Percentiles rank a stretch among this genome's conserved stretches.
Evolutionary conservation across 2,329 filamentous ascomycete species (phyloP).

Genomic region (Fusarium palustre): DNA sequence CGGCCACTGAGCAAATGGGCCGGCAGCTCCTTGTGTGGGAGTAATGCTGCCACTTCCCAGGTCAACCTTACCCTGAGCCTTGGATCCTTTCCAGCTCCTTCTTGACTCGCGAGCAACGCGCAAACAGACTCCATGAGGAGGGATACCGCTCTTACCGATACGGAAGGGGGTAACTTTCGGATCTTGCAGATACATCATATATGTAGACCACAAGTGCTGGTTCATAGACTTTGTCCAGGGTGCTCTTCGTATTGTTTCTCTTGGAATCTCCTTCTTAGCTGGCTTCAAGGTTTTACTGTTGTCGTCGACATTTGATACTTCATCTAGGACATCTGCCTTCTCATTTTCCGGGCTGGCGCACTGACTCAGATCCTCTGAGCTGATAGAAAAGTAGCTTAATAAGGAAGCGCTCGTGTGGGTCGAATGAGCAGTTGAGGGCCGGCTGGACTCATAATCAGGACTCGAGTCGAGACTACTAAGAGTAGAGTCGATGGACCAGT

Average conservation of each 20-base stretch:
- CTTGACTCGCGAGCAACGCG: conserved; percentile 75
- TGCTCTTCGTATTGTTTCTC: conserved; percentile 60
- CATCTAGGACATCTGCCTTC: conserved; percentile 41
- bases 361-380: conserved; percentile 66
- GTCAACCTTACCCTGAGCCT: conserved; percentile 51
- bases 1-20: conserved; percentile 70
- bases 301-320: conserved; percentile 47
- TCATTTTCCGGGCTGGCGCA: conserved; percentile 64
- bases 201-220: conserved; percentile 74
- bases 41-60: conserved; percentile 66
- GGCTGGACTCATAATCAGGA: conserved; percentile 69
- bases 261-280: conserved; percentile 24
- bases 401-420: conserved; percentile 69
- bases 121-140: conserved; percentile 72
- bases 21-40: conserved; percentile 60
- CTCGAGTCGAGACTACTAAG: conserved; percentile 69
- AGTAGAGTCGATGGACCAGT: conserved; percentile 69
- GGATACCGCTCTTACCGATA: conserved; percentile 71
- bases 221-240: conserved; percentile 75
- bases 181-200: conserved; percentile 73
- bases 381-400: conserved; percentile 67
- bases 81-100: conserved; percentile 74
- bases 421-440: conserved; percentile 70
- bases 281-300: conserved; percentile 50
- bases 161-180: conserved; percentile 75